These are phyloP conservation scores for Saxispiralis lemnorum DNA, from an alignment of 495 filamentous ascomycete genomes.

Conservation along the genomic window DNA sequence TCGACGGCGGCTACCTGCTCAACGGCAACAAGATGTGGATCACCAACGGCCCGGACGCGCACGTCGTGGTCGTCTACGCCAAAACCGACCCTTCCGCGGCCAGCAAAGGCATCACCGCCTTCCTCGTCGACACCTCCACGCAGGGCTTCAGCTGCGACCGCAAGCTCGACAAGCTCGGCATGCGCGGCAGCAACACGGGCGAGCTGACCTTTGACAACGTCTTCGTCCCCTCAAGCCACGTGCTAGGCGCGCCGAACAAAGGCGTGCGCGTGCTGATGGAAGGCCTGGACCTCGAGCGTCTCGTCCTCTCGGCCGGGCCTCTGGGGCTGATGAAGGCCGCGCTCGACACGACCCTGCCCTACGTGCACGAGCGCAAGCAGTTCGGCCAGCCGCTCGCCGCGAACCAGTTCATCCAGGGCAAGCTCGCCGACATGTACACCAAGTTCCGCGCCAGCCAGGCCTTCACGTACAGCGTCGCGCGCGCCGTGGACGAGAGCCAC, in stretches of 20 bases:
- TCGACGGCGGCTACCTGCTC: slow-evolving; percentile 71
- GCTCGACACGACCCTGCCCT: slow-evolving; percentile 74
- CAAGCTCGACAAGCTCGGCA: slow-evolving; percentile 95
- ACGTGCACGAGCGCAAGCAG: slow-evolving; percentile 76
- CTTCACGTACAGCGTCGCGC: slow-evolving; percentile 41
- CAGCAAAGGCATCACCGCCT: slow-evolving; percentile 88
- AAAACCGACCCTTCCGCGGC: slow-evolving; percentile 71
- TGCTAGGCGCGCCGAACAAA: slow-evolving; percentile 61
- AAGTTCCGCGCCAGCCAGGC: slow-evolving; percentile 61
- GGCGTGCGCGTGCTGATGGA: slow-evolving; percentile 92
- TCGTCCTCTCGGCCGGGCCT: slow-evolving; percentile 83
- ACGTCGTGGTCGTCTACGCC: slow-evolving; percentile 80
- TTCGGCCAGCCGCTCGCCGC: slow-evolving; percentile 77
- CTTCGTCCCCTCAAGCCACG: slow-evolving; percentile 67
- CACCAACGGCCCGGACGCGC: slow-evolving; percentile 89
- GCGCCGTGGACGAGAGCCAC: slow-evolving; percentile 18
- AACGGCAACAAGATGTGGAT: slow-evolving; percentile 99
- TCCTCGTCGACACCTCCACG: slow-evolving; percentile 59
- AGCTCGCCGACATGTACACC: slow-evolving; percentile 93
- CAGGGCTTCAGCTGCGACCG: slow-evolving; percentile 70
- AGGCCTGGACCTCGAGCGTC: slow-evolving; percentile 79
- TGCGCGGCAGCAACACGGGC: slow-evolving; percentile 93
- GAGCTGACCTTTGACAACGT: slow-evolving; percentile 86
- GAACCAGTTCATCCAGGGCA: slow-evolving; percentile 85
- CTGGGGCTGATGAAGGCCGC: slow-evolving; percentile 88